Percentiles rank a stretch among this genome's conserved stretches.
Conservation (phyloP, 2,329 filamentous ascomycete species). For the Xylaria sp. region DNA sequence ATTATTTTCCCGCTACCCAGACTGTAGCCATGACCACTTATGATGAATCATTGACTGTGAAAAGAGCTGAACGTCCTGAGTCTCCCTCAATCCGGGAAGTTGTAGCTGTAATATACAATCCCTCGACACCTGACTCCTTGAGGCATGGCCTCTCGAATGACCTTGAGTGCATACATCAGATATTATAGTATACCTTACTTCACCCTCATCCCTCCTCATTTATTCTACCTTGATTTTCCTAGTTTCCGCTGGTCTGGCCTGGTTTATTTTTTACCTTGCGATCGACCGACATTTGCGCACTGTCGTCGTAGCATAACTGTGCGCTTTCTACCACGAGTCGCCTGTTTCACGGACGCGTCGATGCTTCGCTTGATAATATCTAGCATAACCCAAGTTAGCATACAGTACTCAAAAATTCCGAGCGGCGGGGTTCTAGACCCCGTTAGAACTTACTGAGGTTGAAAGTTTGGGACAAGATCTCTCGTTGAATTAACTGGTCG, state of each 20-base stretch:
- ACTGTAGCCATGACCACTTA: neutral
- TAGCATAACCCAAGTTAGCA: slow-evolving; percentile 29
- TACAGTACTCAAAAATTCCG: neutral
- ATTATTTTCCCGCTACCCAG: neutral
- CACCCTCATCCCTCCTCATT: slow-evolving; percentile 16
- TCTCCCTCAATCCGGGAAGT: neutral
- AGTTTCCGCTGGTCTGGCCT: neutral
- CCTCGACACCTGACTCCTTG: neutral
- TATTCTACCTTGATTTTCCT: neutral
- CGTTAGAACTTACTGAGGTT: slow-evolving; percentile 39
- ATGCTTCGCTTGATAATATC: slow-evolving; percentile 47
- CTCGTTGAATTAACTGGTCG: slow-evolving; percentile 44
- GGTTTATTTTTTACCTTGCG: slow-evolving; percentile 12
- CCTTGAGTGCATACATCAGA: neutral
- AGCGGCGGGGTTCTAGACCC: neutral
- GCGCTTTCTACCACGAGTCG: slow-evolving; percentile 40
- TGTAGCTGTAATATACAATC: neutral
- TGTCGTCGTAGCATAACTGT: slow-evolving; percentile 40
- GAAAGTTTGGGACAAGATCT: slow-evolving; percentile 43
- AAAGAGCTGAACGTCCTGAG: neutral
- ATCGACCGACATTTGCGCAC: slow-evolving; percentile 30
- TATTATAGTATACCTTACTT: neutral
- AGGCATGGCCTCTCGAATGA: neutral
- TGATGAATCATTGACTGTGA: neutral
- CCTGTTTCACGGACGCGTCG: slow-evolving; percentile 42